These are phyloP conservation scores for Rehmannia glutinosa DNA, from an alignment of 257 asterid genomes.

Conservation along the genomic window DNA sequence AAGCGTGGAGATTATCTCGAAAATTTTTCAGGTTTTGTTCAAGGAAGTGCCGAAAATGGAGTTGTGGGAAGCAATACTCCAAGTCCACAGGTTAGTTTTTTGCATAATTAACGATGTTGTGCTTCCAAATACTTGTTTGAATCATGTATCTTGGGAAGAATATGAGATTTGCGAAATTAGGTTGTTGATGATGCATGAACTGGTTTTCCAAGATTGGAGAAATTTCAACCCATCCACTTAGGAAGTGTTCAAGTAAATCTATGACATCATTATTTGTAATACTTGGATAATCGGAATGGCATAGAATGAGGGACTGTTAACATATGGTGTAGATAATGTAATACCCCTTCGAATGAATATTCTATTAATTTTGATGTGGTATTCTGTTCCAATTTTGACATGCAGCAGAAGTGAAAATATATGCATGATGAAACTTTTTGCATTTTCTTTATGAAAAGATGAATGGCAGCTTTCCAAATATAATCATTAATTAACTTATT, in stretches of 20 bases:
- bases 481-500: not conserved
- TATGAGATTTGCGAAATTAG: no score
- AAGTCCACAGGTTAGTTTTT: constrained; percentile 64
- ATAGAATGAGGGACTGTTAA: not conserved
- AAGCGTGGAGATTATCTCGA: constrained; percentile 31
- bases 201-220: no score
- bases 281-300: not conserved
- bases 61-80: constrained; percentile 53
- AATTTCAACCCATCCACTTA: not conserved
- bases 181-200: not conserved
- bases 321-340: not conserved
- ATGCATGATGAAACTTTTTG: not conserved
- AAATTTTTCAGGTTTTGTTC: constrained; percentile 64
- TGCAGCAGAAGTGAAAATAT: not conserved
- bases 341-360: no score
- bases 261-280: not conserved
- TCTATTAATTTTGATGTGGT: no score
- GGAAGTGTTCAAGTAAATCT: not conserved
- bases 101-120: not conserved
- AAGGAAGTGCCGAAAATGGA: constrained; percentile 31
- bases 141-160: no score
- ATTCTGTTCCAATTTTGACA: not conserved
- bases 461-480: no score
- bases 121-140: constrained; percentile 10
- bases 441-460: not conserved